Evolutionary conservation across 495 filamentous ascomycete genomes (phyloP), one percentile per base, ranked within the genome.

Genomic region (Aspergillus indologenus): DNA sequence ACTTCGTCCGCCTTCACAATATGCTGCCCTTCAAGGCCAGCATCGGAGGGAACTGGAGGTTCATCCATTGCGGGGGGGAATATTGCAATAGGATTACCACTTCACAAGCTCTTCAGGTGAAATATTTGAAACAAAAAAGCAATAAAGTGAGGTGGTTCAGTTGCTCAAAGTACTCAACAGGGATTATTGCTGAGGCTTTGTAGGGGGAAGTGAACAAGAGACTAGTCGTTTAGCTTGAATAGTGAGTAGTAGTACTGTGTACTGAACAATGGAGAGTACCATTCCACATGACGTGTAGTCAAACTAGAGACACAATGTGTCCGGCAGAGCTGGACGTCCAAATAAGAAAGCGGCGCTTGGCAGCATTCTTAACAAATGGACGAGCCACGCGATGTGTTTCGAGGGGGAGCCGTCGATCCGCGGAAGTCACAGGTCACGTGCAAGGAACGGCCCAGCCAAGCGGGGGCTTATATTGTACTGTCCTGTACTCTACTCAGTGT

Each of bases 1-100:
- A 83, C 69, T 55, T 83, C 81, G 62, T 83, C 81, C 23, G 81
- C 81, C 58, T 75, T 82, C 44, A 83, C 79, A 44, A 83, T 75
- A 51, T 82, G 73, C 18, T 76, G 72, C 26, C 73, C 69, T 34
- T 68, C 46, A 65, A 72, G 59, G 18, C 57, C 56, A 26, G 59
- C 34, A 54, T 71, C 69, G 31, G 47, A 19, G 17, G 69, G 55
- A 9, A 53, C 64, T 45, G 68, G 19, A 7, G 65, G 15, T 3
- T 67, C 60, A 48, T 76, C 74, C 75, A 78, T 78, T 29, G 26
- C 9, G 26, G 9, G 26, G 26, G 26, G 9, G 3, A 29, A 29
- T 29, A 9, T 29, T 4, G 9, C 26, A 29, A 9, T 29, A n/a
- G n/a, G n/a, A n/a, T n/a, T n/a, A n/a, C n/a, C n/a, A n/a, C n/a